phyloP scores from a whole-genome alignment of 2,329 filamentous ascomycete species.

The Phialophora expanda region DNA sequence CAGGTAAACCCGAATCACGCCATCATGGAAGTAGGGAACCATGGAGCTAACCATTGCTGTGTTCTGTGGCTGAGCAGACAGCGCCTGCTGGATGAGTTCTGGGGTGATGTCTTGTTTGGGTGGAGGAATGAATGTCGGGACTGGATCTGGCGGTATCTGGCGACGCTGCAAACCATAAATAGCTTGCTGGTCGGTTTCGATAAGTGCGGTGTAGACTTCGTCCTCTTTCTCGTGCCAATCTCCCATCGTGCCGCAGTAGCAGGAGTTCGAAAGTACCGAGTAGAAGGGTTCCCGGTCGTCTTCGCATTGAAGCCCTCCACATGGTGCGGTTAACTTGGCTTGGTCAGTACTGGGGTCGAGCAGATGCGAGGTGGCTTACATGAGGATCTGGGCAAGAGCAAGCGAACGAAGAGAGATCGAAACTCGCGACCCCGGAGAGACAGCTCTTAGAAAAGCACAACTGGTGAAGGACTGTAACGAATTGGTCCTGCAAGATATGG shows the following conservation, averaged over 20 bases:
- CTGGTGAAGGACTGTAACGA: constrained; percentile 13
- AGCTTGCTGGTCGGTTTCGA: constrained; percentile 6
- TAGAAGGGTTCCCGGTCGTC: constrained; percentile 25
- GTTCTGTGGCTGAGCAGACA: constrained; percentile 36
- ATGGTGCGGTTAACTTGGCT: constrained; percentile 27
- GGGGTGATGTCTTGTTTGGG: constrained; percentile 37
- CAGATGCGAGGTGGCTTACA: constrained; percentile 14
- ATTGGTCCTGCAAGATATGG: constrained; percentile 2
- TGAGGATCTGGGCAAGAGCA: constrained; percentile 24
- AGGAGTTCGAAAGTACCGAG: constrained; percentile 25
- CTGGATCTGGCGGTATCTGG: constrained; percentile 23
- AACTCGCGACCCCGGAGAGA: constrained; percentile 23
- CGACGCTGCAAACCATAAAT: constrained; percentile 24
- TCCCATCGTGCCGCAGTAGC: constrained; percentile 26
- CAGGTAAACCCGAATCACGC: constrained; percentile 31
- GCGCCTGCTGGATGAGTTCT: constrained; percentile 34
- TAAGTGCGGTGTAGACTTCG: background rate
- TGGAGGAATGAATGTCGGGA: constrained; percentile 37
- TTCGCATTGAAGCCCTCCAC: constrained; percentile 16
- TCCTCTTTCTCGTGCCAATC: constrained; percentile 19
- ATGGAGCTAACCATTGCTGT: constrained; percentile 36
- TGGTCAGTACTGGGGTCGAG: background rate
- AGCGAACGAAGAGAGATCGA: constrained; percentile 16
- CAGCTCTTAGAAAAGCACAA: constrained; percentile 26
- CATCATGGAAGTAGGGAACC: constrained; percentile 33